Evolutionary conservation across 768 basidiomycete species (phyloP), one percentile per base, ranked within the genome.

Genomic region (Terana coerulea): DNA sequence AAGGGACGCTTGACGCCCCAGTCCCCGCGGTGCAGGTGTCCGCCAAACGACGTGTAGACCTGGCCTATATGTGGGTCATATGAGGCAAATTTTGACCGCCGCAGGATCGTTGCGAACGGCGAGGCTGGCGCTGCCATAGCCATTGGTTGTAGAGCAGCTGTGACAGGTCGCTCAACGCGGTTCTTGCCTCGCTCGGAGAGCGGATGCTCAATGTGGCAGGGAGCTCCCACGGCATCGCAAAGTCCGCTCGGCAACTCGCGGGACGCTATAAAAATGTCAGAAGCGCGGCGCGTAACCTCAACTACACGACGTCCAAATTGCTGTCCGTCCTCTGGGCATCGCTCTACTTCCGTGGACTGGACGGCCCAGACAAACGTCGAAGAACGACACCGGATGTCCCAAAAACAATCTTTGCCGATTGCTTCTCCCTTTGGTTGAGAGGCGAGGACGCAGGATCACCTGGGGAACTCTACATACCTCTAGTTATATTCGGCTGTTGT

Each of bases 331-430:
- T 63, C 61, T 55, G 63, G 67, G 60, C 61, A 59, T 67, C 69
- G 58, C 58, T 55, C 26, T n/a, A n/a, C n/a, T 61, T 61, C 55
- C 59, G 64, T 81, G 72, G 84, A 78, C 80, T 74, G 77, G 82
- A 83, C 70, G 78, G 88, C 84, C 88, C 88, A 91, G 88, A 91
- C 88, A 90, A 85, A 75, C 79, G 88, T 88, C 84, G 86, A 66
- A 89, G 86, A 91, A 47, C 44, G 67, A 72, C 64, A 59, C 61
- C 61, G 67, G 70, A 72, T 71, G 64, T 73, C 86, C 87, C 86
- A 79, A 90, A 91, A 91, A 91, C 89, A 90, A 78, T 91, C 87
- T 84, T 79, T 82, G 88, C 89, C 82, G 89, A 88, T 78, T 73
- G 88, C 79, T 83, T 74, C 78, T 91, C 89, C 89, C 89, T 64